These are phyloP conservation scores for Trametes hirsuta DNA, from an alignment of 1,284 basidiomycete species.

Conservation along the genomic window DNA sequence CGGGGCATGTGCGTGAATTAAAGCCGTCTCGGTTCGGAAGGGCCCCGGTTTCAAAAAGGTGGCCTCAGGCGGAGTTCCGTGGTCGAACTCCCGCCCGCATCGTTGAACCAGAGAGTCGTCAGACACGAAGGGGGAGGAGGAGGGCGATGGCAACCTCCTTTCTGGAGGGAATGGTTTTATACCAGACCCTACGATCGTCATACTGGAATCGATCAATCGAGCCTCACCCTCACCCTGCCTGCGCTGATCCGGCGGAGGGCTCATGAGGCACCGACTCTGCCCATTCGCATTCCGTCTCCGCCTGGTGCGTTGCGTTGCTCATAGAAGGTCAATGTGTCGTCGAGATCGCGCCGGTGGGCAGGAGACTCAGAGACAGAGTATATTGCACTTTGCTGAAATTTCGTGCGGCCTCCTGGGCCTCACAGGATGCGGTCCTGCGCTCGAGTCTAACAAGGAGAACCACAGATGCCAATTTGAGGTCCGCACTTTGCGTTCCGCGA, in stretches of 20 bases:
- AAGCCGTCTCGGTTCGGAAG: no score
- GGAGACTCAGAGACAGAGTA: not conserved
- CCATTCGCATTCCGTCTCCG: slow-evolving; percentile 17
- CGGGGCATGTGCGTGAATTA: no score
- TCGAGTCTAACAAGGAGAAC: not conserved
- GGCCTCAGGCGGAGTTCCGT: no score
- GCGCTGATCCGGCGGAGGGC: slow-evolving; percentile 10
- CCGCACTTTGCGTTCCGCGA: slow-evolving; percentile 22
- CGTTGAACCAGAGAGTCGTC: no score
- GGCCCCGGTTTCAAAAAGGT: no score
- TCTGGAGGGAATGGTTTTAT: no score
- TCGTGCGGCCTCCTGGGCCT: no score
- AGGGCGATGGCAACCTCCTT: no score
- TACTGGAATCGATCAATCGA: slow-evolving; percentile 14
- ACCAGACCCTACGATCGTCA: not conserved
- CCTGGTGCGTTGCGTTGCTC: not conserved
- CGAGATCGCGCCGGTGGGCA: not conserved
- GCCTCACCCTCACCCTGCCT: not conserved
- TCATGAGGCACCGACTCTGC: not conserved
- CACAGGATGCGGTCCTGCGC: no score
- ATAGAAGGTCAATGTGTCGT: not conserved
- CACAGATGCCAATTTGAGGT: slow-evolving; percentile 17
- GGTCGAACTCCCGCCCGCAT: no score
- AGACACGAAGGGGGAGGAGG: no score
- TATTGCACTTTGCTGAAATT: no score